Percentiles rank a stretch among this genome's conserved stretches.
These are phyloP conservation scores for Heritiera littoralis DNA, from an alignment of 345 rosid genomes.

Conservation along the genomic window DNA sequence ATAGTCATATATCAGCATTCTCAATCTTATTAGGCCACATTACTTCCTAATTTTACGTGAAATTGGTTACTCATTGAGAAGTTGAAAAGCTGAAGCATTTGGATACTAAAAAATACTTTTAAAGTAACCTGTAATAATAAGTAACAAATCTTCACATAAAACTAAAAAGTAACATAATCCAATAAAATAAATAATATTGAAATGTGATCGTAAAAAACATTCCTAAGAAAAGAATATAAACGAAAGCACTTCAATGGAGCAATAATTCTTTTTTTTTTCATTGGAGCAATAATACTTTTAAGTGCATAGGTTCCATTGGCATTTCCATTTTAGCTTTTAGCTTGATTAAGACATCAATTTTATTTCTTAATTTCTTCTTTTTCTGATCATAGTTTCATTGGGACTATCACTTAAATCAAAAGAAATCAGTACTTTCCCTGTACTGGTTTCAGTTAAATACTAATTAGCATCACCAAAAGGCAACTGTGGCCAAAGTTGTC, in stretches of 20 bases:
- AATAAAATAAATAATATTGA: too few relatives aligned
- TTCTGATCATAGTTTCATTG: background rate
- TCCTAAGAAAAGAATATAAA: background rate
- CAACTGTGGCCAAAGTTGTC: background rate
- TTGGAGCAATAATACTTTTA: conserved; percentile 3
- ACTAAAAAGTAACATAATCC: too few relatives aligned
- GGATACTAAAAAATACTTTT: too few relatives aligned
- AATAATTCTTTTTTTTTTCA: background rate
- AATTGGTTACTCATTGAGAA: too few relatives aligned
- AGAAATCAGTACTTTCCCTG: background rate
- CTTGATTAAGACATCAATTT: background rate
- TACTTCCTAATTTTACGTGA: too few relatives aligned
- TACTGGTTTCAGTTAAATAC: background rate
- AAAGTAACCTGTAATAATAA: too few relatives aligned
- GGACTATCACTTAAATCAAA: background rate
- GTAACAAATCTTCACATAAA: too few relatives aligned
- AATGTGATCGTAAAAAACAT: too few relatives aligned
- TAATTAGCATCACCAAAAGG: too few relatives aligned
- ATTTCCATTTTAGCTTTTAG: background rate
- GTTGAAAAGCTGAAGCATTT: too few relatives aligned
- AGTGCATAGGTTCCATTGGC: background rate
- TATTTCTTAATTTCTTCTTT: background rate
- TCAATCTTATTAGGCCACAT: too few relatives aligned
- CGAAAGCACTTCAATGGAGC: background rate
- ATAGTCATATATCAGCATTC: too few relatives aligned